These are phyloP conservation scores for Termitomyces heimii DNA, from an alignment of 768 basidiomycete genomes.

Conservation along the genomic window DNA sequence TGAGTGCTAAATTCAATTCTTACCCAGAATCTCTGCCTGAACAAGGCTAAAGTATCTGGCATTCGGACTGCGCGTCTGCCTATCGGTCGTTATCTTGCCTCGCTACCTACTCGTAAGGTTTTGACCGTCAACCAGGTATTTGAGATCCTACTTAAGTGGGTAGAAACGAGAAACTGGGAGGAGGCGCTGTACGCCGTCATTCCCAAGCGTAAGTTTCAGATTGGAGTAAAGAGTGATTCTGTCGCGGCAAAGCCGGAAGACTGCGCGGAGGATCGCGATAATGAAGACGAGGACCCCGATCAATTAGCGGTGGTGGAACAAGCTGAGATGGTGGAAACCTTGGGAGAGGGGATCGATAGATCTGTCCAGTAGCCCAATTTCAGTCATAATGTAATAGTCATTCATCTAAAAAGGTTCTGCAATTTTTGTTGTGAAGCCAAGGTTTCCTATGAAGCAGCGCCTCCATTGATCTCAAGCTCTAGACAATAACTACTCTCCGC, in stretches of 20 bases:
- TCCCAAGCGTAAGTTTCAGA: constrained; percentile 83
- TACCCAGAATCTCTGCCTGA: constrained; percentile 75
- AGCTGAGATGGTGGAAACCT: constrained; percentile 3
- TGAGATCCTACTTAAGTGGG: constrained; percentile 88
- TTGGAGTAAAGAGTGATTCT: constrained; percentile 26
- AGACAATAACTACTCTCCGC: neutral
- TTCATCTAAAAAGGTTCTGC: neutral
- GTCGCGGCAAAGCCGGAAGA: constrained; percentile 7
- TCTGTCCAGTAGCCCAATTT: neutral
- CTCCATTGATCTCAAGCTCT: neutral
- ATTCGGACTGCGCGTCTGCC: constrained; percentile 88
- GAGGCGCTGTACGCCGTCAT: constrained; percentile 84
- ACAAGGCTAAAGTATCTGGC: constrained; percentile 72
- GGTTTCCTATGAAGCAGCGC: neutral
- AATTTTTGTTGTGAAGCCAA: neutral
- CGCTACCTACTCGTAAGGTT: constrained; percentile 87
- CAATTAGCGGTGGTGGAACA: neutral
- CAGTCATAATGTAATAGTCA: neutral
- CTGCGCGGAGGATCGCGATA: constrained; percentile 11
- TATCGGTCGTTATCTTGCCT: constrained; percentile 85
- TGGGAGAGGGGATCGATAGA: constrained; percentile 1
- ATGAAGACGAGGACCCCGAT: constrained; percentile 11
- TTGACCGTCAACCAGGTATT: constrained; percentile 97
- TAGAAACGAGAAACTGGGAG: constrained; percentile 83
- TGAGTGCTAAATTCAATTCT: neutral